phyloP scores from a whole-genome alignment of 495 filamentous ascomycete genomes.

The Margaritispora aquatica region DNA sequence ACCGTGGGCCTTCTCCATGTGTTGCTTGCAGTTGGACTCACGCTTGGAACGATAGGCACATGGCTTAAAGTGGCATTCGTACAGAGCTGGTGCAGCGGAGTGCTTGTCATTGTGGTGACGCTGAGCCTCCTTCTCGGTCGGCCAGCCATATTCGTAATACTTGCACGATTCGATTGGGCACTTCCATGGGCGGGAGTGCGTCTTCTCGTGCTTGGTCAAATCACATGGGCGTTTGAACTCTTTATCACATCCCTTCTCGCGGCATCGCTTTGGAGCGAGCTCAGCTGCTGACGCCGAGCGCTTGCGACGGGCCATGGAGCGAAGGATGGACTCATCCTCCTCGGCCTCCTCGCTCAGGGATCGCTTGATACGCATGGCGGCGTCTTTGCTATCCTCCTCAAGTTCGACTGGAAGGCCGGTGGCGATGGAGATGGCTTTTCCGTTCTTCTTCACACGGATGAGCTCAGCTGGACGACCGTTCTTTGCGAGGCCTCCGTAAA shows the following conservation, averaged over 20 bases:
- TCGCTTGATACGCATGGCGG: conserved; percentile 49
- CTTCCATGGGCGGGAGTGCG: conserved; percentile 92
- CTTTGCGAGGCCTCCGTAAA: conserved; percentile 68
- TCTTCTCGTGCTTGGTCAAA: conserved; percentile 94
- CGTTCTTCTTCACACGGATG: conserved; percentile 67
- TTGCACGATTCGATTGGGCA: conserved; percentile 76
- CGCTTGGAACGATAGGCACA: conserved; percentile 94
- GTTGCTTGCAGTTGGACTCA: conserved; percentile 97
- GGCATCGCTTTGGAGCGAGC: conserved; percentile 64
- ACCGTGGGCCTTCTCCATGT: conserved; percentile 97
- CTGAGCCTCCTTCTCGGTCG: conserved; percentile 95
- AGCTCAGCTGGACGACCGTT: conserved; percentile 75
- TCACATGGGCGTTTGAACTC: conserved; percentile 91
- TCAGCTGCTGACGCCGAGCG: conserved; percentile 69
- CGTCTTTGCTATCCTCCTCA: conserved; percentile 33
- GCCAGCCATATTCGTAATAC: conserved; percentile 82
- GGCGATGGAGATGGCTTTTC: conserved; percentile 66
- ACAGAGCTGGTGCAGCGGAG: conserved; percentile 67
- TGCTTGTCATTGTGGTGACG: conserved; percentile 96
- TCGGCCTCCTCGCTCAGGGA: conserved; percentile 49
- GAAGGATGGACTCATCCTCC: conserved; percentile 69
- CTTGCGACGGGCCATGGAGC: conserved; percentile 86
- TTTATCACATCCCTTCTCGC: conserved; percentile 66
- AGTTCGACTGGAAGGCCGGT: conserved; percentile 49
- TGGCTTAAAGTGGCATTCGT: conserved; percentile 72